Evolutionary conservation across 179 eudicot genomes (phyloP), one percentile per base, ranked within the genome.

Genomic region (Beta corolliflora): DNA sequence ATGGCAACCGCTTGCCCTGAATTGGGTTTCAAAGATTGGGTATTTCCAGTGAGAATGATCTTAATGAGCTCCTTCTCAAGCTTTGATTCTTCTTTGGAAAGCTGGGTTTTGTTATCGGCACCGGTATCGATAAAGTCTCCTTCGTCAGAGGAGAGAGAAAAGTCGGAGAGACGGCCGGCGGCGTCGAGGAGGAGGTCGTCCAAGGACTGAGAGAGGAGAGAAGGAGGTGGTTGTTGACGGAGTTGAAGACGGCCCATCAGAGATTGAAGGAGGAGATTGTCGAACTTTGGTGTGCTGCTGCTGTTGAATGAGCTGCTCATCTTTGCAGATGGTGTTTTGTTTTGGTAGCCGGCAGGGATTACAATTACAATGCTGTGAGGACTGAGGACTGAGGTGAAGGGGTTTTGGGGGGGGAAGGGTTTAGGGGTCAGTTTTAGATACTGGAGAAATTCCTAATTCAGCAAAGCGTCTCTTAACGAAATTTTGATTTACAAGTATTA

Each of bases 1-100:
- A 96, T 86, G 45, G 92, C 54, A 3, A 94, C 88, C 7, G 98
- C 99, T 79, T 92, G 98, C 8, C 99, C 99, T 16, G 99, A 94
- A 84, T 96, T 96, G 65, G 99, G 97, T 67, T 96, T 96, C 46
- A 96, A 82, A 25, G 87, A 73, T 31, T 91, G 92, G 13, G 84
- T 88, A 7, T 94, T 86, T 1, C 97, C 97, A 16, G 73, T 76
- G 5, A 92, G 89, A 46, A 96, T 91, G 5, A 89, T 77, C 77
- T 89, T 87, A 72, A 94, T 85, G 0, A 96, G 81, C 64, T 92
- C 90, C 77, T 92, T 95, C 48, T 95, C 99, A 71, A 95, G 93
- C 83, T 81, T 83, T 4, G 94, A 84, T 78, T 95, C 98, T 71
- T 95, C 97, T 71, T 85, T 95, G 0, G 97, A 88, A 15, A 95